Evolutionary conservation across 345 rosid genomes (phyloP), one percentile per base, ranked within the genome.

Genomic region (Aquilaria malaccensis): DNA sequence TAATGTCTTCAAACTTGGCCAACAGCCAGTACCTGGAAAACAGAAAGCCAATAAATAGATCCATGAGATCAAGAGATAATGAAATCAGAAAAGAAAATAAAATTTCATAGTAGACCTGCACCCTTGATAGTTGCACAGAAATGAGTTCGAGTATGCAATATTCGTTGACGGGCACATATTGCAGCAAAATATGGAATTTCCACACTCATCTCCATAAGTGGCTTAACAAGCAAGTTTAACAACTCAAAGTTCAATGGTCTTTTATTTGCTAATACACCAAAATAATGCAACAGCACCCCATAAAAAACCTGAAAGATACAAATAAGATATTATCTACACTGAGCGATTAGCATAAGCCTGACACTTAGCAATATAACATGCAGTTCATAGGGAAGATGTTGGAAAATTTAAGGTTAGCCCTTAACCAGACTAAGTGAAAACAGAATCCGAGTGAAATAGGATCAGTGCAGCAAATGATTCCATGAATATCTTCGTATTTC

Each of bases 181-280:
- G 99, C 99, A 37, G 98, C 88, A 53, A 93, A 93, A 75, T 85
- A 93, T 37, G 99, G 97, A 55, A 94, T 87, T 82, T 88, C 92
- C 61, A 60, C 62, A 71, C 97, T 90, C 80, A 94, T 83, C 69
- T 94, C 99, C 78, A 88, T 75, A 61, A 94, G 69, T 41, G 96
- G 99, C 78, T 85, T 86, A 71, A 84, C 92, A 63, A 93, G 79
- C 81, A 81, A 58, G 74, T 84, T 90, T 71, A 86, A 68, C 76
- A 90, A 73, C 79, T 90, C 90, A 69, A 81, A 78, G 75, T 88
- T 86, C 68, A 90, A 70, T 56, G 95, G 93, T 76, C 66, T 82
- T 61, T 77, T 81, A 76, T 71, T 85, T 58, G 96, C 81, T 70
- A 78, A 72, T 56, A 87, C 80, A 3, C 97, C 97, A 81, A 93